A percentile compares a stretch with the other conserved stretches of the same genome.
Conservation (phyloP, 2,329 filamentous ascomycete species). For the Coniella lustricola region DNA sequence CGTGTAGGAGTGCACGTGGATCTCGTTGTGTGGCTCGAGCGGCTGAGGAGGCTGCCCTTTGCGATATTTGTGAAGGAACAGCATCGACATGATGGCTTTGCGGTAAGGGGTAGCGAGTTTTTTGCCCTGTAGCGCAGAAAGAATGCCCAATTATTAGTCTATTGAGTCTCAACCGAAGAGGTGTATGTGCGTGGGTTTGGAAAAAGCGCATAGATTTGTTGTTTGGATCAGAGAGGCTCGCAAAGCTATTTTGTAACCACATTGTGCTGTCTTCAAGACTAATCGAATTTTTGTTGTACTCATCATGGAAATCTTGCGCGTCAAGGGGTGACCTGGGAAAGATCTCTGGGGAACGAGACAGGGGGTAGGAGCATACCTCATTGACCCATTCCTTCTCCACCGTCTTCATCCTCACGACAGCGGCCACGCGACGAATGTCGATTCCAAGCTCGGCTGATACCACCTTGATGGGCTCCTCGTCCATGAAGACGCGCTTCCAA, state of each 20-base stretch:
- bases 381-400: constrained; percentile 71
- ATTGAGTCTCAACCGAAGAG: too few species aligned
- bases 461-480: constrained; percentile 62
- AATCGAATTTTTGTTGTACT: constrained; percentile 79
- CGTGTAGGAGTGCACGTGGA: constrained; percentile 55
- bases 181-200: too few species aligned
- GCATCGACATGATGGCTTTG: constrained; percentile 69
- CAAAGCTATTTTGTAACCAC: constrained; percentile 82
- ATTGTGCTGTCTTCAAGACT: constrained; percentile 93
- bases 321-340: too few species aligned
- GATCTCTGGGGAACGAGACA: too few species aligned
- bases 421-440: constrained; percentile 77
- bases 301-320: constrained; percentile 51
- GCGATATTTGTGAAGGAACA: constrained; percentile 60
- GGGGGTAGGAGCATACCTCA: constrained; percentile 61
- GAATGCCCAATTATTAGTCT: constrained; percentile 11
- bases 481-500: constrained; percentile 58
- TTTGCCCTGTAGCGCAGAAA: constrained; percentile 53
- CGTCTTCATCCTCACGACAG: constrained; percentile 78
- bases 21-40: constrained; percentile 58
- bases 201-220: too few species aligned
- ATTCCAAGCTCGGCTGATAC: constrained; percentile 73
- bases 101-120: constrained; percentile 69
- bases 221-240: constrained; percentile 71
- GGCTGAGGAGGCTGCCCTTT: constrained; percentile 36